A percentile compares a stretch with the other conserved stretches of the same genome.
Evolutionary conservation across 257 asterid species (phyloP).

Genomic region (Solanum rostratum): DNA sequence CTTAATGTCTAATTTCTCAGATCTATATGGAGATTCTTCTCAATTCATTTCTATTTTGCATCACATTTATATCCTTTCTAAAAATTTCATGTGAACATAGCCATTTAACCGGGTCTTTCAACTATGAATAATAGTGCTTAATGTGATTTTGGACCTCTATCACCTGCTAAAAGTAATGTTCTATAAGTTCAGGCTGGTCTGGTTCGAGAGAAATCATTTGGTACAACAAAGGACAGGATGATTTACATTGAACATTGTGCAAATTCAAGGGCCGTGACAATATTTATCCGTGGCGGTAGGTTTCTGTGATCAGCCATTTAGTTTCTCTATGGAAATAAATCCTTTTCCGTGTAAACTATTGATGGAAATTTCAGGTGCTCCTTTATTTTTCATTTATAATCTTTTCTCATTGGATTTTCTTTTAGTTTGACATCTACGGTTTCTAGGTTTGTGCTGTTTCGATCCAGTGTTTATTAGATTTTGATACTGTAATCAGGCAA

Average conservation of each 20-base stretch:
- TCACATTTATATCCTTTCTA: neutral
- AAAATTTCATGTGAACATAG: neutral
- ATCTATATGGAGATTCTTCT: neutral
- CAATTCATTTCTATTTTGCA: neutral
- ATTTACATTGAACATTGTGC: slow-evolving; percentile 97
- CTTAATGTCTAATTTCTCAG: neutral
- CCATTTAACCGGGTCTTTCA: neutral
- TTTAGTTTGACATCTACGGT: neutral
- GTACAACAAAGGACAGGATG: slow-evolving; percentile 93
- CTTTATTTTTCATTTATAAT: neutral
- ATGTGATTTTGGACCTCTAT: neutral
- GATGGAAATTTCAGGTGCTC: neutral
- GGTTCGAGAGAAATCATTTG: slow-evolving; percentile 84
- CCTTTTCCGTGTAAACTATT: neutral
- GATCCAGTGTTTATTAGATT: neutral
- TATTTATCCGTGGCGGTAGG: slow-evolving; percentile 93
- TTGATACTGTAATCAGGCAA: neutral
- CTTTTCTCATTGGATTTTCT: neutral
- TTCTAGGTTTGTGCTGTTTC: neutral
- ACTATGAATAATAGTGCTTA: neutral
- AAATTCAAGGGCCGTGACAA: slow-evolving; percentile 83
- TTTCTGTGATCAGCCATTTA: slow-evolving; percentile 1
- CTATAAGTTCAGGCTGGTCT: slow-evolving; percentile 56
- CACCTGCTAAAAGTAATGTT: neutral
- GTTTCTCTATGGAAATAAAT: neutral